Percentiles rank a stretch among this genome's conserved stretches.
These are phyloP conservation scores for Calonectria honghensis DNA, from an alignment of 2,329 filamentous ascomycete species.

Conservation along the genomic window DNA sequence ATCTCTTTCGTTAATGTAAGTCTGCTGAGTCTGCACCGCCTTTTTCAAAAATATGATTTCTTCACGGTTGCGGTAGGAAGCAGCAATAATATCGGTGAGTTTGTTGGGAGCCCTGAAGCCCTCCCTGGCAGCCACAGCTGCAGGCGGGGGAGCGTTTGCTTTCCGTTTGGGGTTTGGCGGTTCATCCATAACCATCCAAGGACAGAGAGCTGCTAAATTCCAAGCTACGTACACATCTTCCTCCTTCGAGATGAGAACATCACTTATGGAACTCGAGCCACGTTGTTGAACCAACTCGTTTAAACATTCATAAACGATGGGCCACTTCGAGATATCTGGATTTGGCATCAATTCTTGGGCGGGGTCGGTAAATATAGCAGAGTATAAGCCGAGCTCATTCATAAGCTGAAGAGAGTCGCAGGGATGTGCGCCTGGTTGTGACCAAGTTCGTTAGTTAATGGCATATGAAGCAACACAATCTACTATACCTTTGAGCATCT, in stretches of 20 bases:
- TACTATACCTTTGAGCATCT: conserved; percentile 84
- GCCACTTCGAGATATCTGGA: conserved; percentile 78
- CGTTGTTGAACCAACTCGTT: conserved; percentile 67
- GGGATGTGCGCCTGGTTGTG: conserved; percentile 72
- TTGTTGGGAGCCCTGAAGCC: conserved; percentile 89
- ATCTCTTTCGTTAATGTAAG: conserved; percentile 73
- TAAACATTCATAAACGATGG: conserved; percentile 78
- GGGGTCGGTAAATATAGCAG: conserved; percentile 84
- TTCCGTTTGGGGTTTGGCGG: conserved; percentile 68
- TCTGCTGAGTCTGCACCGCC: conserved; percentile 67
- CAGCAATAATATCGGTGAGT: conserved; percentile 79
- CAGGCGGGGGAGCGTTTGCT: conserved; percentile 69
- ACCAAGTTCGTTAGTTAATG: conserved; percentile 25
- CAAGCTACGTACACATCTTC: conserved; percentile 84
- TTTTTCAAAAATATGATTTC: conserved; percentile 79
- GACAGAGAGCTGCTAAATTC: conserved; percentile 83
- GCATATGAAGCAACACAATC: background rate
- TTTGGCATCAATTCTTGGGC: conserved; percentile 68
- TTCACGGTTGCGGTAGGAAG: conserved; percentile 76
- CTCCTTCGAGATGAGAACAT: conserved; percentile 75
- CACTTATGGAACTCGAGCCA: conserved; percentile 68
- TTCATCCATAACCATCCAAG: conserved; percentile 77
- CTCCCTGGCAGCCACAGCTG: conserved; percentile 77
- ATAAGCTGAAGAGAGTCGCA: conserved; percentile 78
- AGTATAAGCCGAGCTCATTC: conserved; percentile 80